Evolutionary conservation across 495 filamentous ascomycete genomes (phyloP).

Genomic region (Aspergillus egyptiacus): DNA sequence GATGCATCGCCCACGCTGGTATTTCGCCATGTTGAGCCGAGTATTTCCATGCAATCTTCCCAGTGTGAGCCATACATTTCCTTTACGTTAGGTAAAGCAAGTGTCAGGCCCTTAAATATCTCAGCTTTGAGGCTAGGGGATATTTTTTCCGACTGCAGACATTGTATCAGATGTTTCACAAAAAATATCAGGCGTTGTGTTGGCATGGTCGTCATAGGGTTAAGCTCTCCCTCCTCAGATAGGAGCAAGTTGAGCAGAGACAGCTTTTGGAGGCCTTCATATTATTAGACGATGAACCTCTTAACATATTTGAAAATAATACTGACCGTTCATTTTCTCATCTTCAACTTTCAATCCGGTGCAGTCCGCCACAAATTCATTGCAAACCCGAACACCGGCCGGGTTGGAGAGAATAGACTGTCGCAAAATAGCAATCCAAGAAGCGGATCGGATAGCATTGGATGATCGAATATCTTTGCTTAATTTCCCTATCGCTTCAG

Average conservation of each 20-base stretch:
- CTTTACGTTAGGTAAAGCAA: slow-evolving; percentile 63
- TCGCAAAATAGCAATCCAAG: slow-evolving; percentile 34
- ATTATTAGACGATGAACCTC: slow-evolving; percentile 14
- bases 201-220: slow-evolving; percentile 49
- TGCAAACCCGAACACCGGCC: slow-evolving; percentile 44
- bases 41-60: slow-evolving; percentile 57
- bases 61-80: slow-evolving; percentile 84
- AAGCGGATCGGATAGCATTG: slow-evolving; percentile 37
- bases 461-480: slow-evolving; percentile 33
- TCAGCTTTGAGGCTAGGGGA: slow-evolving; percentile 37
- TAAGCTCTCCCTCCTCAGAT: slow-evolving; percentile 40
- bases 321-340: slow-evolving; percentile 37
- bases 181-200: slow-evolving; percentile 79
- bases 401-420: slow-evolving; percentile 31
- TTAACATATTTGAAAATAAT: not conserved
- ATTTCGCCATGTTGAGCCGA: slow-evolving; percentile 50
- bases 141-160: slow-evolving; percentile 51
- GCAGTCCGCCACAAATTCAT: slow-evolving; percentile 54
- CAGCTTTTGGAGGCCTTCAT: slow-evolving; percentile 45
- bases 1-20: slow-evolving; percentile 38
- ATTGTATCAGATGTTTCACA: slow-evolving; percentile 67
- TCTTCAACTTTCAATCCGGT: slow-evolving; percentile 46
- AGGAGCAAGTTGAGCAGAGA: slow-evolving; percentile 55
- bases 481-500: slow-evolving; percentile 31
- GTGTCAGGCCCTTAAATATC: slow-evolving; percentile 56